Percentiles rank a stretch among this genome's conserved stretches.
Evolutionary conservation across 805 yeast genomes (phyloP).

Genomic region (Yamadazyma nakazawae): DNA sequence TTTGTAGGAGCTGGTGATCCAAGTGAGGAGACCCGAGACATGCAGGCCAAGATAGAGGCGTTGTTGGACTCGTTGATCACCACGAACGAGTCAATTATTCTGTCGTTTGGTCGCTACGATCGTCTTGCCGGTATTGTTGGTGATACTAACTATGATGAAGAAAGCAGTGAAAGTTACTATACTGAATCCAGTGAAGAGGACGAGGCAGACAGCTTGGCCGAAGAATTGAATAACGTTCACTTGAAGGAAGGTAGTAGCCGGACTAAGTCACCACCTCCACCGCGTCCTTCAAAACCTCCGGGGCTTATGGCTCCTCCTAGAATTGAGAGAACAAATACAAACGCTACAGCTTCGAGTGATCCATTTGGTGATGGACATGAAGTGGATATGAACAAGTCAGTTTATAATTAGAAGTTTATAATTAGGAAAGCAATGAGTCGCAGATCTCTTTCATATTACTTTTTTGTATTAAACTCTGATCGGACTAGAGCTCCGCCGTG

Average conservation of each 20-base stretch:
- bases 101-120: slow-evolving; percentile 68
- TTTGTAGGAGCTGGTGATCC: slow-evolving; percentile 55
- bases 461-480: too few relatives aligned
- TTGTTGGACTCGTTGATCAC: slow-evolving; percentile 81
- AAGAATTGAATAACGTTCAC: slow-evolving; percentile 11
- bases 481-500: too few relatives aligned
- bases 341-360: slow-evolving; percentile 29
- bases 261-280: slow-evolving; percentile 25
- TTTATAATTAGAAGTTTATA: slow-evolving; percentile 16
- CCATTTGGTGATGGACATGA: slow-evolving; percentile 39
- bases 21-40: slow-evolving; percentile 24
- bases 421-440: too few relatives aligned
- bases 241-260: slow-evolving; percentile 6
- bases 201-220: slow-evolving; percentile 17
- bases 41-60: slow-evolving; percentile 58
- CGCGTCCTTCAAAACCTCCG: slow-evolving; percentile 25
- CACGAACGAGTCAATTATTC: slow-evolving; percentile 88
- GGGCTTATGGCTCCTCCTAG: slow-evolving; percentile 10
- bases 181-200: slow-evolving; percentile 27
- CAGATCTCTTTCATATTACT: too few relatives aligned
- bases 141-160: slow-evolving; percentile 28
- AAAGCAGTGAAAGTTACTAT: slow-evolving; percentile 38
- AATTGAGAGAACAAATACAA: slow-evolving; percentile 22
- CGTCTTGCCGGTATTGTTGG: slow-evolving; percentile 45
- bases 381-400: slow-evolving; percentile 13